Evolutionary conservation across 75 land plant species (phyloP), one percentile per base, ranked within the genome.

Genomic region (Selaginella moellendorffii): DNA sequence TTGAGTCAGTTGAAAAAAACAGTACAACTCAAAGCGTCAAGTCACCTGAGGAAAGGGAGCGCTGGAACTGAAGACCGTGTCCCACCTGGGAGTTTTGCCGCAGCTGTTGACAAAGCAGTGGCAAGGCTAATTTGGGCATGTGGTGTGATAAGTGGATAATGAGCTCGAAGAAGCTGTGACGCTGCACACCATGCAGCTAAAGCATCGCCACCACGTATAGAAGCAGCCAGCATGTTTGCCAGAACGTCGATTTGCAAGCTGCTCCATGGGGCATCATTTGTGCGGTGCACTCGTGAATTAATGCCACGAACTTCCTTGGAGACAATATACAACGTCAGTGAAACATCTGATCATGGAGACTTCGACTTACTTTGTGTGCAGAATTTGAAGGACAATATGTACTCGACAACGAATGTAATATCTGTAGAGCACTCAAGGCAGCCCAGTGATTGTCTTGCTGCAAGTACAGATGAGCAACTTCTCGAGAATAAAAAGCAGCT

Each of bases 171-270:
- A 26, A 93, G 71, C 28, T 89, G 77, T 28, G 98, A 89, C 29
- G 96, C 98, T 31, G 98, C 96, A 82, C 88, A 83, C 98, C 98
- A 93, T 60, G 98, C 98, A 63, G 98, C 80, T 65, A 85, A 68
- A 66, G 90, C 82, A 83, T 93, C 90, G 29, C 87, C 90, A 25
- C 90, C 98, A 42, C 96, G 83, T 24, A 85, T 71, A 71, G 98
- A 82, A 62, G 98, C 87, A 29, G 82, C 54, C 2, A 93, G 80
- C 65, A 93, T 88, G 69, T 93, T 95, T 53, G 80, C 74, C 21
- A 93, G 68, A 0, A 93, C 87, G 68, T 89, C 96, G 85, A 93
- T 86, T 73, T 93, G 98, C 69, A 93, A 27, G 10, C 83, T 88
- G 76, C 96, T 88, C 98, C 98, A 93, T 46, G 76, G 81, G 28